Evolutionary conservation across 1,284 basidiomycete species (phyloP).

Genomic region (Gastroboletus turbinatus): DNA sequence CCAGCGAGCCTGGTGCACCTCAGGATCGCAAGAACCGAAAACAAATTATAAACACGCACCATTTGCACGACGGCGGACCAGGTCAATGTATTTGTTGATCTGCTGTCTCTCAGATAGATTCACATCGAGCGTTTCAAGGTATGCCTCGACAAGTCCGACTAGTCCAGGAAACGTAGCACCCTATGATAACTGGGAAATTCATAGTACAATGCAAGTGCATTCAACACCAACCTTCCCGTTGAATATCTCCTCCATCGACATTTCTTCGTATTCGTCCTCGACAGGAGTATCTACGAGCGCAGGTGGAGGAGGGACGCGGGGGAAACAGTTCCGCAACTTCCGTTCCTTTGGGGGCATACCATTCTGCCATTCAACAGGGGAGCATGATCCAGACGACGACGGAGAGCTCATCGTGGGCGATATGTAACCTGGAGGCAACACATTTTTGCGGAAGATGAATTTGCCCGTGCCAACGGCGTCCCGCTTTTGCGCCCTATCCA

Average conservation of each 20-base stretch:
- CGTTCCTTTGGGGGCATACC: conserved; percentile 52
- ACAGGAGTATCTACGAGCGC: conserved; percentile 45
- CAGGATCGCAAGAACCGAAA: conserved; percentile 2
- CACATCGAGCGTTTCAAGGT: conserved; percentile 87
- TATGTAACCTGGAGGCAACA: conserved; percentile 63
- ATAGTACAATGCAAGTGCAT: conserved; percentile 3
- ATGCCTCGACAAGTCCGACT: conserved; percentile 81
- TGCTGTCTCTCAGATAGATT: conserved; percentile 60
- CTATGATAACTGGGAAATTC: conserved; percentile 34
- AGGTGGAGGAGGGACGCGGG: conserved; percentile 52
- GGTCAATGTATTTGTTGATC: conserved; percentile 78
- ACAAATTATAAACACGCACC: conserved; percentile 48
- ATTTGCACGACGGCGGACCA: conserved; percentile 77
- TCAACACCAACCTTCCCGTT: conserved; percentile 72
- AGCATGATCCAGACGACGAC: conserved; percentile 52
- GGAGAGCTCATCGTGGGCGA: conserved; percentile 40
- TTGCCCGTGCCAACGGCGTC: conserved; percentile 73
- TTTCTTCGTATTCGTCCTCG: conserved; percentile 89
- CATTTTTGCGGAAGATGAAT: conserved; percentile 90
- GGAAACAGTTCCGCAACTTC: conserved; percentile 71
- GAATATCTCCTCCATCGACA: conserved; percentile 92
- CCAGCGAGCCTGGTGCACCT: conserved; percentile 61
- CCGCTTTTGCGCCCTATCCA: conserved; percentile 85
- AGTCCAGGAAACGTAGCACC: conserved; percentile 80
- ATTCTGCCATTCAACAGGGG: conserved; percentile 42